A percentile compares a stretch with the other conserved stretches of the same genome.
Conservation (phyloP, 1,284 basidiomycete genomes). For the Apiotrichum akiyoshidainum region DNA sequence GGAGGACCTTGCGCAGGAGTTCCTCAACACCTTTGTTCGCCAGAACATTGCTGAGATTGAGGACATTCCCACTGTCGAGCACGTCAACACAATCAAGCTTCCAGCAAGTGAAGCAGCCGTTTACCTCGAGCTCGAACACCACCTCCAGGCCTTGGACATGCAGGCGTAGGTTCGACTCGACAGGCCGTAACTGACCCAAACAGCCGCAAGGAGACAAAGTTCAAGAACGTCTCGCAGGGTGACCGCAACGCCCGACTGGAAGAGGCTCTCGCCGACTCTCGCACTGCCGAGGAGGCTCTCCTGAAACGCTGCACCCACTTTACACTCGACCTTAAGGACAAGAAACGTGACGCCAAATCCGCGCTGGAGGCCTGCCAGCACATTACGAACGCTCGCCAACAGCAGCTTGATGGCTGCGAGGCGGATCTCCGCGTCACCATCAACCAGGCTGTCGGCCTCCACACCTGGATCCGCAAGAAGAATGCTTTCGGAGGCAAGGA, state of each 20-base stretch:
- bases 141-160: slow-evolving; percentile 61
- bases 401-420: slow-evolving; percentile 75
- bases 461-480: slow-evolving; percentile 37
- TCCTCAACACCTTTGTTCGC: slow-evolving; percentile 78
- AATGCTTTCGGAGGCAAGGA: slow-evolving; percentile 21
- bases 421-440: slow-evolving; percentile 67
- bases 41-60: slow-evolving; percentile 97
- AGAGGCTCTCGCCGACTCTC: slow-evolving; percentile 82
- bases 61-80: slow-evolving; percentile 77
- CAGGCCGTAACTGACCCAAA: slow-evolving; percentile 2
- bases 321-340: slow-evolving; percentile 65
- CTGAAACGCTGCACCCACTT: slow-evolving; percentile 92
- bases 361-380: slow-evolving; percentile 88
- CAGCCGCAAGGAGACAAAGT: slow-evolving; percentile 74
- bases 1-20: slow-evolving; percentile 75
- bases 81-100: slow-evolving; percentile 66
- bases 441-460: slow-evolving; percentile 59
- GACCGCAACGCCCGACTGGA: slow-evolving; percentile 85
- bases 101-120: slow-evolving; percentile 93
- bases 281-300: slow-evolving; percentile 84
- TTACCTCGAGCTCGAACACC: slow-evolving; percentile 93
- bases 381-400: slow-evolving; percentile 75
- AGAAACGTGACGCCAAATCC: slow-evolving; percentile 53
- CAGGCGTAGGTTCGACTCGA: slow-evolving; percentile 34
- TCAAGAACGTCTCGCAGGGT: slow-evolving; percentile 54